Evolutionary conservation across 1,284 basidiomycete species (phyloP).

Genomic region (Fomitopsis betulina): DNA sequence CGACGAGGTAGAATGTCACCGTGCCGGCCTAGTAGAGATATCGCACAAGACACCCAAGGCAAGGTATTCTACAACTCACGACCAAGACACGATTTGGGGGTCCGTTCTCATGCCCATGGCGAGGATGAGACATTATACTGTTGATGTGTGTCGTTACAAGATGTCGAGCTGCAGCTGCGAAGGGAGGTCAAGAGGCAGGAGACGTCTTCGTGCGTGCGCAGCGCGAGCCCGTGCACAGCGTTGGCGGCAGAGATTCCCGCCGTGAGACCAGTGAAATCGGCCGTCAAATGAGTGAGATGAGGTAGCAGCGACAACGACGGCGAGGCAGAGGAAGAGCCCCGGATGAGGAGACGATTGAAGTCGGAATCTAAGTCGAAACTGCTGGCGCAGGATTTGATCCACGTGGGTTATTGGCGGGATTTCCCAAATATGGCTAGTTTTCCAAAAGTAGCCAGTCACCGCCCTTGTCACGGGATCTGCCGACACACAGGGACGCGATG

Average conservation of each 20-base stretch:
- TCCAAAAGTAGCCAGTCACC: background rate
- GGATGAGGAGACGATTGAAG: too few species aligned
- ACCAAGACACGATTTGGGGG: conserved; percentile 18
- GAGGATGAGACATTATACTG: conserved; percentile 8
- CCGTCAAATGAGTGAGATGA: too few species aligned
- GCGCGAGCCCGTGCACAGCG: background rate
- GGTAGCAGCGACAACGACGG: too few species aligned
- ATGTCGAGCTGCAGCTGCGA: background rate
- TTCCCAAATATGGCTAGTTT: background rate
- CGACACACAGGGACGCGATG: conserved; percentile 15
- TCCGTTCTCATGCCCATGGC: conserved; percentile 11
- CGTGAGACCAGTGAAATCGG: too few species aligned
- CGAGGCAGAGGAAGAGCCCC: too few species aligned
- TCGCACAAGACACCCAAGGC: background rate
- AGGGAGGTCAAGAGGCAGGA: background rate
- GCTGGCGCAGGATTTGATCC: background rate
- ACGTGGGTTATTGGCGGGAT: background rate
- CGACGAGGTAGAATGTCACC: conserved; percentile 76
- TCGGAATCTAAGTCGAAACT: too few species aligned
- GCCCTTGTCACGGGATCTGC: background rate
- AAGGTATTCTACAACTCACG: conserved; percentile 8
- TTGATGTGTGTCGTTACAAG: background rate
- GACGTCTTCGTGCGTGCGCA: background rate
- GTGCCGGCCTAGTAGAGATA: conserved; percentile 46
- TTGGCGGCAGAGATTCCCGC: too few species aligned